Percentiles rank a stretch among this genome's conserved stretches.
Conservation (phyloP, 139 green algal species). For the Chlorella ohadii region DNA sequence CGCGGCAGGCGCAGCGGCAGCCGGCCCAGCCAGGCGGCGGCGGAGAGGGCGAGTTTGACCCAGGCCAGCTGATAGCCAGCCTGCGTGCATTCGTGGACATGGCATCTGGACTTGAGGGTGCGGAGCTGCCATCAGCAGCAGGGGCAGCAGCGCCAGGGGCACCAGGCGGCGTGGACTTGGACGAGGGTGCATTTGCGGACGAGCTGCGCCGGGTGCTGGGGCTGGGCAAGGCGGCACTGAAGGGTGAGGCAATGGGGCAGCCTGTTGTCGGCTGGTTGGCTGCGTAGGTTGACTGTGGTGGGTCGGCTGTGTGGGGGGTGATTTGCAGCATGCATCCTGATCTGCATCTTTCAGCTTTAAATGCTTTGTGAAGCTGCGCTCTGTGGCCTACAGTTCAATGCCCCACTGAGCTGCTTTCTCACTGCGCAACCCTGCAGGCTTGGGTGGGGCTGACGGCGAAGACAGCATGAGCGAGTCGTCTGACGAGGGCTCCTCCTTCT, state of each 20-base stretch:
- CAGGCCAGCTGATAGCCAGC: constrained; percentile 43
- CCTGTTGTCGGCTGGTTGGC: too few species aligned
- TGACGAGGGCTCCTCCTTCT: constrained; percentile 59
- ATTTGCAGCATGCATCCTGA: too few species aligned
- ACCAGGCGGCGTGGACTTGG: constrained; percentile 27
- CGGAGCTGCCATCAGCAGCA: constrained; percentile 43
- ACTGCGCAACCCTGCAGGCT: neutral
- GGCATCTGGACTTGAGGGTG: constrained; percentile 57
- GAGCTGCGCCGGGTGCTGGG: constrained; percentile 53
- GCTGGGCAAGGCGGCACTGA: neutral
- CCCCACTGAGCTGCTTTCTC: too few species aligned
- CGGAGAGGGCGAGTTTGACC: constrained; percentile 49
- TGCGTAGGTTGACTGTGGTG: too few species aligned
- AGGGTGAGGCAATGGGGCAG: neutral
- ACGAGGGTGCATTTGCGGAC: constrained; percentile 42
- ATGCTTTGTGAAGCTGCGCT: too few species aligned
- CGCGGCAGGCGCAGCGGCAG: neutral
- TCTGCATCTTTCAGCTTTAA: too few species aligned
- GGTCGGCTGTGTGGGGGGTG: too few species aligned
- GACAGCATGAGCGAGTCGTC: constrained; percentile 29
- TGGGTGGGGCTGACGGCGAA: constrained; percentile 3
- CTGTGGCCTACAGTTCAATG: too few species aligned
- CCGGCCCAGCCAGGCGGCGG: neutral
- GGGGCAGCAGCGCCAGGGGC: neutral
- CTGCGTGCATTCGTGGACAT: constrained; percentile 64